These are phyloP conservation scores for Abrus pulchellus DNA, from an alignment of 306 rosid species.

Conservation along the genomic window DNA sequence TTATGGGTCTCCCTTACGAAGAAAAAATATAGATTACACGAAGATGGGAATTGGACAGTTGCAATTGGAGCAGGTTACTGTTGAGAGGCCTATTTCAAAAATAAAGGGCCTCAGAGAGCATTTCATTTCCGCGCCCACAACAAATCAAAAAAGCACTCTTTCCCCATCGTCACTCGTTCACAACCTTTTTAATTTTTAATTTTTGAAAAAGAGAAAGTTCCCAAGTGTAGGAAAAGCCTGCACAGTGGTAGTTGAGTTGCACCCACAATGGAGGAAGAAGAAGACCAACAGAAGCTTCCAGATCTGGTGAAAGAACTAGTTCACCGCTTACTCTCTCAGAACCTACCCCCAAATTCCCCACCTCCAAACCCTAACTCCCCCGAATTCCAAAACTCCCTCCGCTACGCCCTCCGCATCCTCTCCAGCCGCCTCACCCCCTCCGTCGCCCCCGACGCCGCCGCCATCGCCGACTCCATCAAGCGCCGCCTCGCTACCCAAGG, in stretches of 20 bases:
- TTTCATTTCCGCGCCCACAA: slow-evolving; percentile 45
- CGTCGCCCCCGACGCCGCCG: slow-evolving; percentile 84
- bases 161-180: not conserved
- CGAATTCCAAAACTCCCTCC: slow-evolving; percentile 68
- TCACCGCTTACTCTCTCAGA: slow-evolving; percentile 69
- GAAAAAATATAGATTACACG: too few species aligned
- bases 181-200: too few species aligned
- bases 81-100: not conserved
- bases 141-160: slow-evolving; percentile 22
- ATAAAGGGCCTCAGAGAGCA: not conserved
- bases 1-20: not conserved
- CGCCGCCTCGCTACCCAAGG: slow-evolving; percentile 91
- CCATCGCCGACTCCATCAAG: slow-evolving; percentile 89
- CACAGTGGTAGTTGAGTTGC: not conserved
- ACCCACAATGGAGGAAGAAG: slow-evolving; percentile 83
- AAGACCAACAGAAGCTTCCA: slow-evolving; percentile 77
- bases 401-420: slow-evolving; percentile 88
- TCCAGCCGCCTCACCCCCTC: slow-evolving; percentile 84
- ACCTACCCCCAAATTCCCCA: slow-evolving; percentile 52
- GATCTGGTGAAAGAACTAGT: slow-evolving; percentile 91
- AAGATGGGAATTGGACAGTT: not conserved
- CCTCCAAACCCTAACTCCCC: slow-evolving; percentile 60
- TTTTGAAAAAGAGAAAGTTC: not conserved
- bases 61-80: not conserved
- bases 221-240: not conserved